Base-by-base conservation (phyloP, 306 rosid genomes). In the Vachellia collinsii region DNA sequence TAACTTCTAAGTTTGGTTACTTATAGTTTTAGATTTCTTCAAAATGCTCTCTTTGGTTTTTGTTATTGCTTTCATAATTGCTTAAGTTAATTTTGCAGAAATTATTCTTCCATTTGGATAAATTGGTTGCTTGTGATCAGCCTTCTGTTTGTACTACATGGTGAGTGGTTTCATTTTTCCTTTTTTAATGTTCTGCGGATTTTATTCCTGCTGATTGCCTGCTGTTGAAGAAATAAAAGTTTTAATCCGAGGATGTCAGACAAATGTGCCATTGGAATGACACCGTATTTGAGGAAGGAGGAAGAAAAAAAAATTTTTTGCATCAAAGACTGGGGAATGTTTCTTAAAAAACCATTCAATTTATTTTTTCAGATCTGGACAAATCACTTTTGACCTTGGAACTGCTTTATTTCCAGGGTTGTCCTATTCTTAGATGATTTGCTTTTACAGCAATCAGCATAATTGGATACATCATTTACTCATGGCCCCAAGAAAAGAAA, bases 91-190 rank as follows among this genome's bases (percentile, higher is more conserved):
- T 64, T 79, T 48, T 76, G 88, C 97, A 94, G 99, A 90, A 90
- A 80, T 42, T 94, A 77, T 91, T 94, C 88, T 81, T 81, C 80
- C 88, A 86, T 92, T 72, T 94, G 88, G 99, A 92, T 88, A 92
- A 81, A 82, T 59, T 90, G 86, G 88, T 88, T 82, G 78, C 88
- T 47, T 90, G 94, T 74, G 95, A 82, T 79, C 86, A 87, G 69
- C 97, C 97, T 75, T 87, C 92, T 72, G 84, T 86, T 75, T 86
- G 92, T 89, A 84, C 74, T 61, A 70, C 91, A 56, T 94, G 99
- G 99, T 94, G 85, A 89, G 97, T 82, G n/a, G 67, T 73, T 80
- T 41, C 58, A 68, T 36, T 64, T 64, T 47, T 38, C 69, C 29
- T 43, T 22, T 20, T 22, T 44, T 44, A 44, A 47, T 71, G 8